Percentiles rank a stretch among this genome's conserved stretches.
phyloP scores from a whole-genome alignment of 2,329 filamentous ascomycete genomes.

The Byssoonygena ceratinophila region DNA sequence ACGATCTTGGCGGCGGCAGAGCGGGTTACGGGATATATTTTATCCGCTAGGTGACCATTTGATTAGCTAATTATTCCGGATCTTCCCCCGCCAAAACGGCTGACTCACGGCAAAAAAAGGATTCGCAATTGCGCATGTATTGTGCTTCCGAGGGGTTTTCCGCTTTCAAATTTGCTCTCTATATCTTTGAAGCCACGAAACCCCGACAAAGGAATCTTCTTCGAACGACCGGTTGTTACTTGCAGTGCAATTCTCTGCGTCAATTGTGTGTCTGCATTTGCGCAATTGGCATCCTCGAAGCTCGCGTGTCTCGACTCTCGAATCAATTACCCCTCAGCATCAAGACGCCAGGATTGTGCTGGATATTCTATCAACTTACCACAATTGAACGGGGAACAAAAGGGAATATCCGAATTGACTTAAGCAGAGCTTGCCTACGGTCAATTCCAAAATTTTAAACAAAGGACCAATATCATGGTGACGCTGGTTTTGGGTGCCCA shows the following conservation, averaged over 20 bases:
- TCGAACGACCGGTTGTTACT: background rate
- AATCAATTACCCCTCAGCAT: background rate
- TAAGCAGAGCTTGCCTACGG: background rate
- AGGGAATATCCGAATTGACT: background rate
- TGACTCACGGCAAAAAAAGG: background rate
- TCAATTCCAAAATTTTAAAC: background rate
- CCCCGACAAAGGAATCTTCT: background rate
- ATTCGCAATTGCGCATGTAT: too few species aligned
- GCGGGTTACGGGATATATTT: too few species aligned
- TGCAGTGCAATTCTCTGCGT: background rate
- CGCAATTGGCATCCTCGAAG: background rate
- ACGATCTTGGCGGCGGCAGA: too few species aligned
- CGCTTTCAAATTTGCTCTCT: background rate
- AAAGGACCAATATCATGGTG: conserved; percentile 21
- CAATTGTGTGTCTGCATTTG: background rate
- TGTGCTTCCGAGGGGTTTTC: background rate
- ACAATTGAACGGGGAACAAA: background rate
- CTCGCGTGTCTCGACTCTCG: background rate
- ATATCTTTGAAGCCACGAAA: background rate
- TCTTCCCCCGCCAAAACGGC: background rate
- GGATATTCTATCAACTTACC: background rate
- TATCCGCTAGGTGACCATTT: too few species aligned
- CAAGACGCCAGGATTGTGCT: background rate
- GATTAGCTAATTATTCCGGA: background rate
- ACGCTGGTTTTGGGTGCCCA: conserved; percentile 39